Evolutionary conservation across 1,139 yeast genomes (phyloP), one percentile per base, ranked within the genome.

Genomic region (Suhomyces anneliseae): DNA sequence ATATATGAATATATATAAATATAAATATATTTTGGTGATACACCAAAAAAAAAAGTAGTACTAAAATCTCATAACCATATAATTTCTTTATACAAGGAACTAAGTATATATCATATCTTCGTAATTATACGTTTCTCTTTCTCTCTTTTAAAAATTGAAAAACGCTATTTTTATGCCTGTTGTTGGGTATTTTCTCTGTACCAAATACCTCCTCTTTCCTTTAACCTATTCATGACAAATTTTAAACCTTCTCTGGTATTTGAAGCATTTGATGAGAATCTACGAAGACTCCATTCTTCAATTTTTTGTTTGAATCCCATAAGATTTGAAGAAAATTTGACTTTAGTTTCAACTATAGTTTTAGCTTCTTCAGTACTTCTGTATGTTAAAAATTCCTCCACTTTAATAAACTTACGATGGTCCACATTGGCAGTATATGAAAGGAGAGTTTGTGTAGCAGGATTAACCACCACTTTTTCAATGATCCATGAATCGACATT

Each of bases 361-460:
- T 31, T 44, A n/a, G 39, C 33, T 10, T 53, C 47, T 39, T 59
- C 62, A 36, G 65, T 72, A 24, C 62, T 55, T 27, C 43, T 32
- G 62, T 83, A 92, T 2, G 71, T 72, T 34, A 90, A 81, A 56
- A 70, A 79, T 60, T 93, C 98, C 61, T 90, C 96, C 15, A 93
- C 87, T 54, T 85, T 76, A 50, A 93, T 78, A 49, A 92, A 81
- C 55, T 81, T 78, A 2, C 90, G 82, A 65, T 93, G 97, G 64
- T 93, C 98, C 44, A 93, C 69, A 64, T 93, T 93, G 54, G 92
- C 79, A 8, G 92, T 85, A 70, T 89, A 90, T 2, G 96, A 82
- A 50, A 72, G 64, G 79, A 92, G 76, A 9, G 74, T 72, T 53
- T 75, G 69, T 9, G 68, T 61, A 8, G 62, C 57, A 1, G 95